Evolutionary conservation across 106 monocot species (phyloP).

Genomic region (Allium sativum): DNA sequence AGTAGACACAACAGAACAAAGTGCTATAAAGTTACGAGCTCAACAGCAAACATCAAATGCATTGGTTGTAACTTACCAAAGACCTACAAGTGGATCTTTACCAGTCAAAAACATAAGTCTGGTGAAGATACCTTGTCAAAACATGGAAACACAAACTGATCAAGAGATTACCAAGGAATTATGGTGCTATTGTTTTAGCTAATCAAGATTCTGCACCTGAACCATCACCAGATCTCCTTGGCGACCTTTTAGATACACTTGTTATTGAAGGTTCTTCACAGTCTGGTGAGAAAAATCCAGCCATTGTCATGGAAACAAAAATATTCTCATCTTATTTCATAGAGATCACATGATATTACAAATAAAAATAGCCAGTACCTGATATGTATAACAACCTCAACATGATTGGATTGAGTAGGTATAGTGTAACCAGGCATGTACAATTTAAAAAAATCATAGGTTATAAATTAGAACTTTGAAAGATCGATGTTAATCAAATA

Average conservation of each 20-base stretch:
- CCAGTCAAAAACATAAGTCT: conserved; percentile 54
- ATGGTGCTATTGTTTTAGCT: conserved; percentile 31
- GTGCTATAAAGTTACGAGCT: conserved; percentile 82
- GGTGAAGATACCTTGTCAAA: conserved; percentile 66
- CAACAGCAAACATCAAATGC: conserved; percentile 94
- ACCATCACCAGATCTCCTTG: conserved; percentile 66
- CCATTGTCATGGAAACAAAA: conserved; percentile 29
- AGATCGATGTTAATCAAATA: no score
- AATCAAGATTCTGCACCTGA: conserved; percentile 38
- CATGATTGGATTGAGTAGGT: no score
- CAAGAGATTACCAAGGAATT: conserved; percentile 29
- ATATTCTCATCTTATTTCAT: no score
- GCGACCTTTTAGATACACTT: conserved; percentile 81
- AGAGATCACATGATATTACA: no score
- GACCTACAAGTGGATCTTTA: conserved; percentile 54
- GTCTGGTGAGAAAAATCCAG: conserved; percentile 24
- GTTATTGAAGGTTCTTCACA: conserved; percentile 78
- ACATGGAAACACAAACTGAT: conserved; percentile 43
- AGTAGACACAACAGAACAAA: conserved; percentile 95
- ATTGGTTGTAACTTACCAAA: conserved; percentile 72
- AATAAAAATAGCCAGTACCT: no score
- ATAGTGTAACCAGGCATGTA: no score
- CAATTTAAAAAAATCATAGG: no score
- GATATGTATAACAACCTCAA: no score
- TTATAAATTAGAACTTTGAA: no score